Base-by-base conservation (phyloP, 2,329 filamentous ascomycete species). In the Xylaria multiplex region DNA sequence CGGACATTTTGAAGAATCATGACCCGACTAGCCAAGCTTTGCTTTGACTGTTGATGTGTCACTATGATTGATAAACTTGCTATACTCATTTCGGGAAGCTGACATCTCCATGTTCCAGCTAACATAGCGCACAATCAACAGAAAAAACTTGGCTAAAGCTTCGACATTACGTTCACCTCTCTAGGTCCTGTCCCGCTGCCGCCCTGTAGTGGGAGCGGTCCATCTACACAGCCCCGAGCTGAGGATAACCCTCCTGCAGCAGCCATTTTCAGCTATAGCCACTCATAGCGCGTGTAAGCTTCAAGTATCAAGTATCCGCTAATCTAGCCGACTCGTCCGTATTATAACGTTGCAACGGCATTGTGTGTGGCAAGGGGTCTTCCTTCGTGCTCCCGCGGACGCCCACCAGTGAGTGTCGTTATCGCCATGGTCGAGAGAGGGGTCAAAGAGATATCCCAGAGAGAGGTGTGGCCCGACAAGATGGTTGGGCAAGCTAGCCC, bases 401-500 rank as follows among this genome's bases (percentile, higher is more conserved):
- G 22, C 59, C 59, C 55, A 35, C 59, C 59, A 65, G 54, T 68
- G n/a, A 53, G 24, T 45, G 49, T 49, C 14, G 49, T 40, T 32
- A 60, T 66, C 62, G 46, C 49, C 49, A 9, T 42, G 4, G 46
- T 58, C 11, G 42, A 54, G 43, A 61, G 50, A 58, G 50, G 50
- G 45, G 54, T 52, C 3, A 3, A 40, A 14, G 14, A 19, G 19
- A 48, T 6, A 40, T 46, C 46, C n/a, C 9, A 48, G 27, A 27
- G 35, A 49, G 14, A 50, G 32, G 42, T 30, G 43, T 56, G 61
- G 65, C 65, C 67, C 67, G 62, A 57, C 67, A 54, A 56, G 22
- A 53, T 69, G 67, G 67, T 69, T 69, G 67, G 64, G 32, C 64
- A 49, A 54, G 48, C 57, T 48, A 58, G 50, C 57, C 65, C 64